These are phyloP conservation scores for Comarum palustre DNA, from an alignment of 306 rosid species.

Conservation along the genomic window DNA sequence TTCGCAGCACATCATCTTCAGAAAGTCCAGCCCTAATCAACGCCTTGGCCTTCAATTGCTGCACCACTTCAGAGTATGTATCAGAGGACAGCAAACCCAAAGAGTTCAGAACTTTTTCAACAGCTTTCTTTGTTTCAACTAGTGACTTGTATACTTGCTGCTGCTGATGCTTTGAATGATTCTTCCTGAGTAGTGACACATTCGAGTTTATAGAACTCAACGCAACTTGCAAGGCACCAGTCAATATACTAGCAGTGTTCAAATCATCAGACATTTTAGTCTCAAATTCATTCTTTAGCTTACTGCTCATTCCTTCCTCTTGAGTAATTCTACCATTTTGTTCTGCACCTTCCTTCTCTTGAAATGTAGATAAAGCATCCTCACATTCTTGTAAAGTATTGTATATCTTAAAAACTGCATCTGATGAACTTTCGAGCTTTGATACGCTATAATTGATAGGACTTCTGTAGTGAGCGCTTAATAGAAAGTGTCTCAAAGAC, in stretches of 20 bases:
- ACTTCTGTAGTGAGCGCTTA: too few relatives aligned
- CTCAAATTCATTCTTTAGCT: slow-evolving; percentile 60
- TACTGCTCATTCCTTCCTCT: slow-evolving; percentile 56
- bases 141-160: slow-evolving; percentile 61
- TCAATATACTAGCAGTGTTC: slow-evolving; percentile 80
- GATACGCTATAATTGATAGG: too few relatives aligned
- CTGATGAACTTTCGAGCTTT: too few relatives aligned
- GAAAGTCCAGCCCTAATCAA: slow-evolving; percentile 65
- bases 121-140: slow-evolving; percentile 55
- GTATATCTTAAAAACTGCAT: slow-evolving; percentile 16
- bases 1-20: slow-evolving; percentile 60
- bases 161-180: slow-evolving; percentile 55
- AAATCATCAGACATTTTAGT: slow-evolving; percentile 87
- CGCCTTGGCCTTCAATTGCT: slow-evolving; percentile 72
- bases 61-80: slow-evolving; percentile 70
- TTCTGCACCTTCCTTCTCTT: slow-evolving; percentile 40
- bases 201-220: slow-evolving; percentile 66
- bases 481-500: too few relatives aligned
- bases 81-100: slow-evolving; percentile 63
- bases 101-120: slow-evolving; percentile 43
- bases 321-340: slow-evolving; percentile 41
- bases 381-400: slow-evolving; percentile 81
- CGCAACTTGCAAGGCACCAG: slow-evolving; percentile 80
- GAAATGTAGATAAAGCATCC: slow-evolving; percentile 57
- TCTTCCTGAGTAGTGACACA: slow-evolving; percentile 69